Evolutionary conservation across 805 yeast species (phyloP), one percentile per base, ranked within the genome.

Genomic region (Saturnispora kantuleensis): DNA sequence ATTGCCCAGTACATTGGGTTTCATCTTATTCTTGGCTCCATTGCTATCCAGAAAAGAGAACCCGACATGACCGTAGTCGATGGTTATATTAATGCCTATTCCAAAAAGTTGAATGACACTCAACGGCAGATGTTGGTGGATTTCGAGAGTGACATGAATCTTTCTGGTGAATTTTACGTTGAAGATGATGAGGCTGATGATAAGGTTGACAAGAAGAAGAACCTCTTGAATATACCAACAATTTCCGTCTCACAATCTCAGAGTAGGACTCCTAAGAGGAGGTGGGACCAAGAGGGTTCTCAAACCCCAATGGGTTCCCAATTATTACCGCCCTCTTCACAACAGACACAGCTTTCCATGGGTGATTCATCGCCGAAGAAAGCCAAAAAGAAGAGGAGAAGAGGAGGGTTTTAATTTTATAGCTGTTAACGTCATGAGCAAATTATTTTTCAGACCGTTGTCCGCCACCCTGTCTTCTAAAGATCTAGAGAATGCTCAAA

Each of bases 71-170:
- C 2, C 7, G 41, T 16, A 13, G 18, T 46, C 31, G 44, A 42
- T 12, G 21, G 30, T 1, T 44, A 44, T 11, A 17, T 46, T 6
- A 39, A 33, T 29, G n/a, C 28, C 8, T 11, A 35, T 15, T 5
- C 15, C 2, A 29, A n/a, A 9, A 10, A 30, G 13, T 38, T 51
- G 30, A 43, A 44, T 3, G 37, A 39, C 8, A 46, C 48, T n/a
- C 39, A 46, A 18, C 18, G 26, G 7, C 40, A 39, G 7, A 36
- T 52, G 31, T 12, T 51, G 5, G 33, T 39, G 3, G 33, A 45
- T 2, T 52, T 52, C 35, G 49, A 51, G 15, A 35, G 31, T 11
- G 52, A 52, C 41, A 47, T 47, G 40, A 31, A 42, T 35, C 32
- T 44, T n/a, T 38, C 48, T 9, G 42, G 49, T 4, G 36, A 38